Conservation (phyloP, 257 asterid species). For the Jaltomata sinuosa region DNA sequence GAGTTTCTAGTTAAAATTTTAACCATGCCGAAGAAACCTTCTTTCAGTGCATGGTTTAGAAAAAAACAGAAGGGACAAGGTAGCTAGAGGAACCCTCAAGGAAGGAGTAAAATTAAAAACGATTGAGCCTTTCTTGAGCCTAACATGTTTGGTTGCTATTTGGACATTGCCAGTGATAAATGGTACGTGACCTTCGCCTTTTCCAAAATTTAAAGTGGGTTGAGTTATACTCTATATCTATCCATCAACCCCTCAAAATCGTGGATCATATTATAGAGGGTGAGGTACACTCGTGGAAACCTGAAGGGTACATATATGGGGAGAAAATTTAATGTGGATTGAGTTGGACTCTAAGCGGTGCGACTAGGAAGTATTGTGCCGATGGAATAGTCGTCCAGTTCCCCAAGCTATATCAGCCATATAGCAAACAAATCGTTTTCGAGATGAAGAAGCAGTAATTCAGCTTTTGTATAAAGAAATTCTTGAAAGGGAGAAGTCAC, state of each 20-base stretch:
- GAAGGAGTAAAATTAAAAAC: background rate
- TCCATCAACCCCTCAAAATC: background rate
- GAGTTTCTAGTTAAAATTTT: background rate
- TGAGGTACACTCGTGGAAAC: background rate
- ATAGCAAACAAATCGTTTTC: background rate
- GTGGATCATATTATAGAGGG: background rate
- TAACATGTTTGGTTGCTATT: background rate
- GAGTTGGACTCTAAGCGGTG: background rate
- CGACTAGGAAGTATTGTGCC: background rate
- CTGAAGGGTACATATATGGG: background rate
- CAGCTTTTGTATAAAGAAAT: background rate
- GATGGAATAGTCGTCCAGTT: background rate
- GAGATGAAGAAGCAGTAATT: background rate
- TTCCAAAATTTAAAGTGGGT: background rate
- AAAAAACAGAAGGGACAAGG: background rate
- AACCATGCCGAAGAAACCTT: background rate
- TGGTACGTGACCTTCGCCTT: background rate
- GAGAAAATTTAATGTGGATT: background rate
- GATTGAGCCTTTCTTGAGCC: background rate
- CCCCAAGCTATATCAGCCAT: background rate
- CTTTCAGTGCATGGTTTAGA: background rate
- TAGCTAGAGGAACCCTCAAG: background rate
- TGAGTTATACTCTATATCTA: background rate
- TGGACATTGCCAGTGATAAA: background rate
- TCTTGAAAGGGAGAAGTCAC: background rate